These are phyloP conservation scores for Rhynchosporium agropyri DNA, from an alignment of 2,329 filamentous ascomycete species.

Conservation along the genomic window DNA sequence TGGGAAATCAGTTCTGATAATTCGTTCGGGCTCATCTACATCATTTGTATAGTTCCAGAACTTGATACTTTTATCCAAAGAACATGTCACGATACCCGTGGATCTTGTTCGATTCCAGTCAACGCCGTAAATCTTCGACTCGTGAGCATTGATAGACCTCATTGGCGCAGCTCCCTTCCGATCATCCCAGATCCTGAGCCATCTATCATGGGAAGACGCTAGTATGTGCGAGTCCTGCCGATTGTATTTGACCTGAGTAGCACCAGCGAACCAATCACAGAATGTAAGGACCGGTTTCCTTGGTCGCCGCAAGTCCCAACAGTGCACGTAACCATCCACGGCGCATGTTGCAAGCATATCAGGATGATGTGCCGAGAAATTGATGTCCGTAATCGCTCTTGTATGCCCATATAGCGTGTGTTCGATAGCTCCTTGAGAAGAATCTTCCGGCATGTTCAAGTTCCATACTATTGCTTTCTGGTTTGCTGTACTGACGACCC, in stretches of 20 bases:
- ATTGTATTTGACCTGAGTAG: constrained; percentile 95
- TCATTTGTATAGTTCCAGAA: constrained; percentile 80
- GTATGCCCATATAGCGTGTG: constrained; percentile 84
- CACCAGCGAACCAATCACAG: constrained; percentile 91
- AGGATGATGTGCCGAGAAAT: constrained; percentile 91
- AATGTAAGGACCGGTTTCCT: constrained; percentile 76
- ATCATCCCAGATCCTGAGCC: constrained; percentile 88
- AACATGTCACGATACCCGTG: constrained; percentile 80
- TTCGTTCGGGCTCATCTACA: constrained; percentile 68
- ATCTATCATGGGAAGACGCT: constrained; percentile 87
- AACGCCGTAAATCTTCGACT: constrained; percentile 91
- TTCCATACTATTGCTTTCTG: constrained; percentile 96
- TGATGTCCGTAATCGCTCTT: constrained; percentile 92
- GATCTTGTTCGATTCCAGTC: constrained; percentile 86
- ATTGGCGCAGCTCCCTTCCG: constrained; percentile 77
- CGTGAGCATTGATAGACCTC: constrained; percentile 82
- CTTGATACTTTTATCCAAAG: constrained; percentile 88
- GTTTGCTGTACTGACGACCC: constrained; percentile 93
- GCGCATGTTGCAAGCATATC: constrained; percentile 88
- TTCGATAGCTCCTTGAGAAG: constrained; percentile 71
- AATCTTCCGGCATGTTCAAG: constrained; percentile 71
- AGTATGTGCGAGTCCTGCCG: constrained; percentile 83
- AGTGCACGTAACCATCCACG: constrained; percentile 90
- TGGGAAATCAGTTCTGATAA: constrained; percentile 81
- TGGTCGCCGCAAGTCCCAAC: constrained; percentile 82